Evolutionary conservation across 2,329 filamentous ascomycete genomes (phyloP).

Genomic region (Ceratocystis alfenasii): DNA sequence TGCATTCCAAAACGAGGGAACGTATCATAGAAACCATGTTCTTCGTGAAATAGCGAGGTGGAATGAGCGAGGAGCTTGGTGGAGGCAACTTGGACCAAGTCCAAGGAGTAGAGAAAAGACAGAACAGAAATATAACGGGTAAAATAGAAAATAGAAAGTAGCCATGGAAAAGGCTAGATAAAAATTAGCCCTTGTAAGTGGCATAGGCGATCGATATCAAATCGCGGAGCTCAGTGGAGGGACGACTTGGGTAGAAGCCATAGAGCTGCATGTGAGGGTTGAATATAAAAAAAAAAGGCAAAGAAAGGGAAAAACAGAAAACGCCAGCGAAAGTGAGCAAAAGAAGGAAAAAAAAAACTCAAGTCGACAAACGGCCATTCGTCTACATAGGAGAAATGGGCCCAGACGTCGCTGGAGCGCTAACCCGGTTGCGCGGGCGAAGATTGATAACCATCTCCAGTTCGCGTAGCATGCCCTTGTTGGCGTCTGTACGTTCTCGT

Average conservation of each 20-base stretch:
- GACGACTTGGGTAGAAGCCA: not conserved
- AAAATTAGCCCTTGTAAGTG: not conserved
- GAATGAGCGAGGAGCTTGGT: constrained; percentile 1
- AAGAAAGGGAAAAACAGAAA: not conserved
- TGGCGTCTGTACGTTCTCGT: constrained; percentile 66
- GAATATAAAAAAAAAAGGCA: not conserved
- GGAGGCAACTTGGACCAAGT: not conserved
- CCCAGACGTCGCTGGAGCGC: constrained; percentile 24
- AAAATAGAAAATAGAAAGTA: not conserved
- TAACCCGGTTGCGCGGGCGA: constrained; percentile 33
- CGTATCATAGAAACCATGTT: constrained; percentile 12
- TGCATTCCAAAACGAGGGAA: not conserved
- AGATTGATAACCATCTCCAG: constrained; percentile 74
- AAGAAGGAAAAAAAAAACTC: not conserved
- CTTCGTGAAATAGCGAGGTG: constrained; percentile 6
- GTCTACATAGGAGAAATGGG: constrained; percentile 21
- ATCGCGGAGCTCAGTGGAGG: not conserved
- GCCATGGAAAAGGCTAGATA: not conserved
- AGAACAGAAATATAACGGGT: constrained; percentile 4
- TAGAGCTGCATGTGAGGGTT: not conserved
- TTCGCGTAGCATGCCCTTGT: constrained; percentile 81
- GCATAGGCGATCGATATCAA: not conserved
- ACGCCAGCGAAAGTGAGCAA: not conserved
- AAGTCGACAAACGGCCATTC: not conserved
- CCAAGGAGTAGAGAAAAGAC: not conserved